Percentiles rank a stretch among this genome's conserved stretches.
phyloP scores from a whole-genome alignment of 352 stramenopile species.

The Phytopythium aichiense region DNA sequence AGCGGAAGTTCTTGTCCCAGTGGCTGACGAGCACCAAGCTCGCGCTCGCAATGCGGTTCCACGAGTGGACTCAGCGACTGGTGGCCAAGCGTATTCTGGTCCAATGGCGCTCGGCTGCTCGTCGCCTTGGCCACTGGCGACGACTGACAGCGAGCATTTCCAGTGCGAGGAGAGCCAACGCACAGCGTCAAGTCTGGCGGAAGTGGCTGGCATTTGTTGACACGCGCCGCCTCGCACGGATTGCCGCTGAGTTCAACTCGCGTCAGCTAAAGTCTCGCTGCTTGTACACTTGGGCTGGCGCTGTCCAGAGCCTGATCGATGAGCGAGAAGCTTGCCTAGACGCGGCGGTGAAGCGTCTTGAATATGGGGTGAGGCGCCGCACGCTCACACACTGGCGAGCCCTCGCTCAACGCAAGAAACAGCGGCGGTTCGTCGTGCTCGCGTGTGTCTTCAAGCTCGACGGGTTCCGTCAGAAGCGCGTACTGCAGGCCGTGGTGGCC shows the following conservation, averaged over 20 bases:
- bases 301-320: neutral
- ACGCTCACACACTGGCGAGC: conserved; percentile 16
- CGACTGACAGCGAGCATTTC: conserved; percentile 14
- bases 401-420: conserved; percentile 16
- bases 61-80: conserved; percentile 14
- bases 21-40: conserved; percentile 30
- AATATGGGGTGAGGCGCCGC: conserved; percentile 2
- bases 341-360: conserved; percentile 9
- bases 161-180: conserved; percentile 3
- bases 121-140: conserved; percentile 20
- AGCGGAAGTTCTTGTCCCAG: conserved; percentile 27
- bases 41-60: conserved; percentile 31
- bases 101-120: conserved; percentile 20
- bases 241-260: conserved; percentile 7
- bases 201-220: conserved; percentile 19
- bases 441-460: conserved; percentile 49
- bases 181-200: conserved; percentile 10
- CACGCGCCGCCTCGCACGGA: conserved; percentile 1
- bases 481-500: conserved; percentile 18
- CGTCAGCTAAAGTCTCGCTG: neutral
- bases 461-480: conserved; percentile 9
- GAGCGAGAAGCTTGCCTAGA: conserved; percentile 9
- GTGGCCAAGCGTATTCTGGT: conserved; percentile 24
- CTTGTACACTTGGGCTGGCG: neutral
- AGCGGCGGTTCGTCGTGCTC: conserved; percentile 44